Evolutionary conservation across 2,329 filamentous ascomycete species (phyloP).

Genomic region (Xylariomycetidae sp.): DNA sequence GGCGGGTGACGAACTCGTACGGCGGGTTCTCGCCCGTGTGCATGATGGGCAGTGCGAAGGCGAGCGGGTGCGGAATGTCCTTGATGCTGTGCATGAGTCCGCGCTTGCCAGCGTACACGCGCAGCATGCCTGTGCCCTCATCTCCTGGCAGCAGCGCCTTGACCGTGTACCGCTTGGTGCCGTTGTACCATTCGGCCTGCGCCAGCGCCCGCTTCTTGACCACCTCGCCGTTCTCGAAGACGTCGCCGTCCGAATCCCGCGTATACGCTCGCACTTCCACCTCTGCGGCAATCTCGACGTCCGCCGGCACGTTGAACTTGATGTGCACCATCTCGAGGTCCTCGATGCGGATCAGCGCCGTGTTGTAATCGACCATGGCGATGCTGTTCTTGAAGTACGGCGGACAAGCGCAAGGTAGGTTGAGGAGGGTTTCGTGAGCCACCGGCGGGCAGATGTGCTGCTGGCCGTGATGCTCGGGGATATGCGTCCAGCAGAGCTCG

Average conservation of each 20-base stretch:
- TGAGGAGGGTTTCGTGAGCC: conserved; percentile 76
- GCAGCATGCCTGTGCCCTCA: conserved; percentile 80
- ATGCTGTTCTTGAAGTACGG: conserved; percentile 79
- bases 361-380: conserved; percentile 85
- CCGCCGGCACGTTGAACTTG: conserved; percentile 78
- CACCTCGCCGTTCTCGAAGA: conserved; percentile 85
- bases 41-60: conserved; percentile 81
- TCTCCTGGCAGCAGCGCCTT: conserved; percentile 90
- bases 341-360: conserved; percentile 76
- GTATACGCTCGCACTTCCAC: conserved; percentile 79
- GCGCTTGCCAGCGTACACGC: conserved; percentile 88
- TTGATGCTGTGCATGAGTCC: conserved; percentile 97
- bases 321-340: conserved; percentile 91
- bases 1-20: conserved; percentile 87
- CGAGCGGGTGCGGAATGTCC: conserved; percentile 88
- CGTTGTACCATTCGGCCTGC: conserved; percentile 85
- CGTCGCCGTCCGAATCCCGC: conserved; percentile 80
- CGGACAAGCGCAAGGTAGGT: conserved; percentile 79
- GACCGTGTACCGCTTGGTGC: conserved; percentile 84
- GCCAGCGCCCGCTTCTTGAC: conserved; percentile 81
- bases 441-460: conserved; percentile 91
- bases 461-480: conserved; percentile 79
- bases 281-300: conserved; percentile 88
- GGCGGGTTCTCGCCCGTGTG: conserved; percentile 89
- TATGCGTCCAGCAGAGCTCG: conserved; percentile 92